Evolutionary conservation across 352 stramenopile genomes (phyloP).

Genomic region (Globisporangium barbulae): DNA sequence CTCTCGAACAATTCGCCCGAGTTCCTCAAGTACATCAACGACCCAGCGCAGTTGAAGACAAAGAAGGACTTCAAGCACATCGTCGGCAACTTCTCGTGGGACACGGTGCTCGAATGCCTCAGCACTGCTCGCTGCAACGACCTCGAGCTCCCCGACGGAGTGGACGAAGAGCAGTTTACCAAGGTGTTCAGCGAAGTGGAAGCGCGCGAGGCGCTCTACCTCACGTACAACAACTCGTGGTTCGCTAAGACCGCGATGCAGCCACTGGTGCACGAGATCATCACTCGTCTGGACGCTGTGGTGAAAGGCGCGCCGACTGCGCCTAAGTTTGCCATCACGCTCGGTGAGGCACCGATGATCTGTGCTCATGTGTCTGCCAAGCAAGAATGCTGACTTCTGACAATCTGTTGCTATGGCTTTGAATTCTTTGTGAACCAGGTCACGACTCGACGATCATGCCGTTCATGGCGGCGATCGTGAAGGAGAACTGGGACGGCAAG

Average conservation of each 20-base stretch:
- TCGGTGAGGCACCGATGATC: slow-evolving; percentile 39
- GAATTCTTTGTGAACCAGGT: slow-evolving; percentile 18
- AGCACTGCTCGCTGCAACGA: slow-evolving; percentile 81
- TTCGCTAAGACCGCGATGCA: slow-evolving; percentile 85
- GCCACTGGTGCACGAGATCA: slow-evolving; percentile 69
- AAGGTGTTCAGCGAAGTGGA: slow-evolving; percentile 80
- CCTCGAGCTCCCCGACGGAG: slow-evolving; percentile 48
- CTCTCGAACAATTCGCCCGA: slow-evolving; percentile 50
- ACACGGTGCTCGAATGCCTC: slow-evolving; percentile 75
- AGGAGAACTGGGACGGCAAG: slow-evolving; percentile 73
- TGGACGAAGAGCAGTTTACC: slow-evolving; percentile 73
- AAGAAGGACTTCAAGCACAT: slow-evolving; percentile 55
- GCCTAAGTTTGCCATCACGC: slow-evolving; percentile 69
- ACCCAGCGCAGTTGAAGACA: slow-evolving; percentile 42
- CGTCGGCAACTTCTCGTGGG: slow-evolving; percentile 82
- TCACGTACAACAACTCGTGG: slow-evolving; percentile 79
- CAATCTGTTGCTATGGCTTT: slow-evolving; percentile 3
- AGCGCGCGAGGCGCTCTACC: slow-evolving; percentile 50
- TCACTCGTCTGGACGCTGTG: slow-evolving; percentile 49
- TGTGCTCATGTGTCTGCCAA: not conserved
- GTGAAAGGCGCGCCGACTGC: slow-evolving; percentile 35
- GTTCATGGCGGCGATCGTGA: slow-evolving; percentile 65
- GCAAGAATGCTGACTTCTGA: not conserved
- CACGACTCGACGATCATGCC: slow-evolving; percentile 89
- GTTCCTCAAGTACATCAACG: slow-evolving; percentile 48